Percentiles rank a stretch among this genome's conserved stretches.
Conservation (phyloP, 257 asterid species). For the Nicotiana noctiflora region DNA sequence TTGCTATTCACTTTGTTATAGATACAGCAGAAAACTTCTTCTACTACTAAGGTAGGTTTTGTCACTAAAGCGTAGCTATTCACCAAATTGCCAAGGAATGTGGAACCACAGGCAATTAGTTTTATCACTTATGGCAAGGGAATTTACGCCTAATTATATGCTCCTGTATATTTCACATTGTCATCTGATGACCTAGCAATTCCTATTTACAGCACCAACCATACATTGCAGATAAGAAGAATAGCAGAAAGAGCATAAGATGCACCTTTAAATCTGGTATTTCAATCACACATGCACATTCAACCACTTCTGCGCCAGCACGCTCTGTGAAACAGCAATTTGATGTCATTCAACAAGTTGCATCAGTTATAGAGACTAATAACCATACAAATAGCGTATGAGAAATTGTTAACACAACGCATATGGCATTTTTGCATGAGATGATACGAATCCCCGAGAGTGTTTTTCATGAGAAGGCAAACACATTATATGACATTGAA, state of each 20-base stretch:
- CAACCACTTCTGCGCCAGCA: constrained; percentile 70
- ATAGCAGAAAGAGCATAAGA: background rate
- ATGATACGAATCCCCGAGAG: background rate
- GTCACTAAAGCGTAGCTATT: background rate
- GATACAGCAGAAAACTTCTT: background rate
- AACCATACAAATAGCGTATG: background rate
- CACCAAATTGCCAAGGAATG: background rate
- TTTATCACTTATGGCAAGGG: background rate
- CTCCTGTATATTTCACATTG: background rate
- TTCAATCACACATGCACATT: constrained; percentile 78
- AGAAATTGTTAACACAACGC: background rate
- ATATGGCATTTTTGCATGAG: background rate
- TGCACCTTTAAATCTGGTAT: constrained; percentile 64
- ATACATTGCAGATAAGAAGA: background rate
- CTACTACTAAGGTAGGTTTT: background rate
- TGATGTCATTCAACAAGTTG: constrained; percentile 2
- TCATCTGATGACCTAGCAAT: background rate
- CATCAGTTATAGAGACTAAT: background rate
- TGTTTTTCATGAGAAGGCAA: background rate
- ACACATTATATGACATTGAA: background rate
- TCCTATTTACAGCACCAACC: background rate
- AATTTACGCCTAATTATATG: background rate
- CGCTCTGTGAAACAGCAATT: constrained; percentile 38
- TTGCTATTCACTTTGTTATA: background rate
- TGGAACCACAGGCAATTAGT: background rate